These are phyloP conservation scores for Teunomyces lycoperdinae DNA, from an alignment of 805 yeast genomes.

Conservation along the genomic window DNA sequence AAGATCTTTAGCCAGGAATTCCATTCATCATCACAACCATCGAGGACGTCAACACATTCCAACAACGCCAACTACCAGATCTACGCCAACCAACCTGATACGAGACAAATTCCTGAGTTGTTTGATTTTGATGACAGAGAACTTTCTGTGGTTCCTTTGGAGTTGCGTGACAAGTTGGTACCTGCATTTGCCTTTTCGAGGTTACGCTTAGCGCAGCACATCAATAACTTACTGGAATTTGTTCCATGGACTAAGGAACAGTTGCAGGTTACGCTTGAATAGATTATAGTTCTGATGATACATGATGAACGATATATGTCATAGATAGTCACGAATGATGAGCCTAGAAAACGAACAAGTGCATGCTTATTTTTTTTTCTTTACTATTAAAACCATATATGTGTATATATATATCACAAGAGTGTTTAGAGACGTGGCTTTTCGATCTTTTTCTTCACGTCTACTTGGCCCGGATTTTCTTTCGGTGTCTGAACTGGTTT, in stretches of 20 bases:
- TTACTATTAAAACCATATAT: constrained; percentile 8
- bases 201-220: constrained; percentile 21
- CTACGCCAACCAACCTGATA: constrained; percentile 38
- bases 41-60: constrained; percentile 12
- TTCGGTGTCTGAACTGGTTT: neutral
- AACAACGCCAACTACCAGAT: constrained; percentile 44
- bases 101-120: constrained; percentile 45
- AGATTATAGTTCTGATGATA: constrained; percentile 5
- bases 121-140: constrained; percentile 54
- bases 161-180: constrained; percentile 36
- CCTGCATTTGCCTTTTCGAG: constrained; percentile 38
- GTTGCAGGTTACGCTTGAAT: constrained; percentile 33
- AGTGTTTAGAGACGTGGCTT: constrained; percentile 30
- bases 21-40: constrained; percentile 17
- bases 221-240: constrained; percentile 29
- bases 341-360: neutral
- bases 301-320: constrained; percentile 1
- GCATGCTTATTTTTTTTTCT: too few species aligned
- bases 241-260: constrained; percentile 37
- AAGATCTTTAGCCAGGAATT: constrained; percentile 38
- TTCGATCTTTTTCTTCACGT: constrained; percentile 20
- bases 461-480: constrained; percentile 1
- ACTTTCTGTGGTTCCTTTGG: constrained; percentile 42
- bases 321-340: constrained; percentile 7
- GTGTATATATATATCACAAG: too few species aligned